These are phyloP conservation scores for Coemansia sp. DNA, from an alignment of 192 early-diverging fungal genomes.

Conservation along the genomic window DNA sequence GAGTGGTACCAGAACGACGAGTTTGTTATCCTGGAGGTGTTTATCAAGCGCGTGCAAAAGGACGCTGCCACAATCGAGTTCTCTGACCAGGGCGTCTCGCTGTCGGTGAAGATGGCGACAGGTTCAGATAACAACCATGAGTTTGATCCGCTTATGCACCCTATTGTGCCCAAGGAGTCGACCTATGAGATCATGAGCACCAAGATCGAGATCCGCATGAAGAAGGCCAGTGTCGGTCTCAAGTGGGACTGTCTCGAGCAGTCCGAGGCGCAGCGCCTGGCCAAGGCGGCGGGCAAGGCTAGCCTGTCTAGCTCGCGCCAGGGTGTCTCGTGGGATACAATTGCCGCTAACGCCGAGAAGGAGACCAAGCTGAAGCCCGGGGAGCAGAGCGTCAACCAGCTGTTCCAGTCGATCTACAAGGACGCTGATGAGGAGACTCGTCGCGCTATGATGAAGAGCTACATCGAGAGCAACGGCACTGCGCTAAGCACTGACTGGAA, in stretches of 20 bases:
- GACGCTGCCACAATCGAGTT: slow-evolving; percentile 72
- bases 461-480: slow-evolving; percentile 92
- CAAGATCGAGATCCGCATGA: slow-evolving; percentile 91
- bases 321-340: slow-evolving; percentile 81
- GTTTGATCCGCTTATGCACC: slow-evolving; percentile 82
- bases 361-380: slow-evolving; percentile 81
- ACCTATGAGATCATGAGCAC: slow-evolving; percentile 81
- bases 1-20: slow-evolving; percentile 98
- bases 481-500: slow-evolving; percentile 93
- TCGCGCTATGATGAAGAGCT: slow-evolving; percentile 98
- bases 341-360: slow-evolving; percentile 71
- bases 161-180: slow-evolving; percentile 69
- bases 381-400: slow-evolving; percentile 82
- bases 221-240: slow-evolving; percentile 72
- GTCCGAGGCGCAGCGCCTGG: slow-evolving; percentile 44
- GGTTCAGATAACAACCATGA: slow-evolving; percentile 89
- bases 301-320: slow-evolving; percentile 58
- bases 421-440: slow-evolving; percentile 85
- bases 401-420: slow-evolving; percentile 92
- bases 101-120: slow-evolving; percentile 78
- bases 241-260: slow-evolving; percentile 78
- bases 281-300: slow-evolving; percentile 32
- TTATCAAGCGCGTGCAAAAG: slow-evolving; percentile 82
- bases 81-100: slow-evolving; percentile 61
- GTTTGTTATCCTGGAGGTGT: slow-evolving; percentile 82